These are phyloP conservation scores for Perkinsus chesapeaki DNA, from an alignment of 169 alveolate species.

Conservation along the genomic window DNA sequence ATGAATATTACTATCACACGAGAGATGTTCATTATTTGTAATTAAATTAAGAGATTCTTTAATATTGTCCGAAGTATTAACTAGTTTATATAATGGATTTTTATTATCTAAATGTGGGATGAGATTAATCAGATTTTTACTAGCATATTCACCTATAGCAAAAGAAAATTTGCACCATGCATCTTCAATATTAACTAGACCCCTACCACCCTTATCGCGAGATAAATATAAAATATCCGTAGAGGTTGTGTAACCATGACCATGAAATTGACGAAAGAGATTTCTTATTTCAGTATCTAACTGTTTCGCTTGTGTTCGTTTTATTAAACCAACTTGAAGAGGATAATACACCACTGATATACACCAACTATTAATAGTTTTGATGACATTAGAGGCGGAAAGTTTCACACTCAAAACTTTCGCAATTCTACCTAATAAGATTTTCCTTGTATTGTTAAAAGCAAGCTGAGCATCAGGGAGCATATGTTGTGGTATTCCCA, in stretches of 20 bases:
- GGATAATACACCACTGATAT: background rate
- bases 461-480: background rate
- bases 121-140: background rate
- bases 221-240: background rate
- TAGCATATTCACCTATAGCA: background rate
- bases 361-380: background rate
- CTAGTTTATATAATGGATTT: background rate
- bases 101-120: background rate
- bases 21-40: background rate
- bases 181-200: background rate
- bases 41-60: background rate
- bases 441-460: background rate
- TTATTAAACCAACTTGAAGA: background rate
- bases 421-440: background rate
- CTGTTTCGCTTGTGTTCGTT: background rate
- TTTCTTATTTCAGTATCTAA: background rate
- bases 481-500: background rate
- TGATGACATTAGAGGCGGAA: background rate
- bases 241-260: background rate
- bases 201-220: background rate
- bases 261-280: background rate
- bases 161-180: background rate
- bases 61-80: background rate
- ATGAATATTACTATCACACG: background rate
- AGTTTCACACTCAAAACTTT: background rate